A percentile compares a stretch with the other conserved stretches of the same genome.
phyloP scores from a whole-genome alignment of 2,329 filamentous ascomycete genomes.

The Claviceps sp. region DNA sequence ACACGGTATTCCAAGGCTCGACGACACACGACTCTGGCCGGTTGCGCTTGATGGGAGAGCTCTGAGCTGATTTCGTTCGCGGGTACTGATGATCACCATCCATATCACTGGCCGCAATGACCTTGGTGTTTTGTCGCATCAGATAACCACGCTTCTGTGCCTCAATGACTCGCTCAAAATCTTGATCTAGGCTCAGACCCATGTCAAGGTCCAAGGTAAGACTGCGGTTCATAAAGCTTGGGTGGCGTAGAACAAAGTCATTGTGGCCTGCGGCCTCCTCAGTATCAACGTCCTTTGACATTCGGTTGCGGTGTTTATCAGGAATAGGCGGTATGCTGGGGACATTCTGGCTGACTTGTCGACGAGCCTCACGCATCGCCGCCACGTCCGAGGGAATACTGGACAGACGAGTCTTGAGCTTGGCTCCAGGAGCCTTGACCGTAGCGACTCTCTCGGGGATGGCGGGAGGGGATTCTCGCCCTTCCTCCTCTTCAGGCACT shows the following conservation, averaged over 20 bases:
- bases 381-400: slow-evolving; percentile 73
- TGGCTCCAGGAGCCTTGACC: slow-evolving; percentile 76
- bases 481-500: slow-evolving; percentile 33
- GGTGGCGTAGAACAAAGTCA: slow-evolving; percentile 45
- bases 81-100: slow-evolving; percentile 43
- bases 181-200: slow-evolving; percentile 75
- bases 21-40: slow-evolving; percentile 91
- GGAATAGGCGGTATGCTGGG: slow-evolving; percentile 47
- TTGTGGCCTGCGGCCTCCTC: slow-evolving; percentile 22
- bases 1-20: slow-evolving; percentile 86
- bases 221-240: slow-evolving; percentile 70
- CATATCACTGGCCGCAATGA: slow-evolving; percentile 83
- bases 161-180: slow-evolving; percentile 92
- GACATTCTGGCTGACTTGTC: slow-evolving; percentile 69
- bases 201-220: slow-evolving; percentile 72
- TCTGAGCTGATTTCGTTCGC: slow-evolving; percentile 47
- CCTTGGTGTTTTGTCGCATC: slow-evolving; percentile 96
- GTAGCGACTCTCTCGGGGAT: slow-evolving; percentile 78
- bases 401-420: slow-evolving; percentile 78
- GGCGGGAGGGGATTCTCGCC: slow-evolving; percentile 43
- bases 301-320: slow-evolving; percentile 42
- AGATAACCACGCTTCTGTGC: slow-evolving; percentile 97
- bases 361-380: slow-evolving; percentile 74
- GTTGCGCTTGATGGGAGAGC: slow-evolving; percentile 59
- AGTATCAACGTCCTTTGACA: slow-evolving; percentile 33